Conservation (phyloP, 768 basidiomycete species). For the Coprinopsis sp. region DNA sequence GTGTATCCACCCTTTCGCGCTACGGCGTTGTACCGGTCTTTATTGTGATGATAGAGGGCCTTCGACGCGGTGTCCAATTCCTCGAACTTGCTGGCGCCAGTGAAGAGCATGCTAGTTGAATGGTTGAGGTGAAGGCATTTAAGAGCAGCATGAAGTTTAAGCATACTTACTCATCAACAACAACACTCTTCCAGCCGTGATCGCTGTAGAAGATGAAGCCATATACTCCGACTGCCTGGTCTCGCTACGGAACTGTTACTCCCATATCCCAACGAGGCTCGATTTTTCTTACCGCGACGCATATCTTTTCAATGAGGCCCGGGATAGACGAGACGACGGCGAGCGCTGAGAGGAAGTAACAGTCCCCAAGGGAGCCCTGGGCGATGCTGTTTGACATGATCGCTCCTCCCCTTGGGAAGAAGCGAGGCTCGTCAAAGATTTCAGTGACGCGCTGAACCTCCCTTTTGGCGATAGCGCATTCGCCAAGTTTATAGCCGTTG, state of each 20-base stretch:
- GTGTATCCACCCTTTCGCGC: constrained; percentile 35
- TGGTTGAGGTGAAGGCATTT: not conserved
- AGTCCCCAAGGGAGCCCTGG: constrained; percentile 49
- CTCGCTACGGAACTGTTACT: too few relatives aligned
- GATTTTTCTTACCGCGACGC: constrained; percentile 34
- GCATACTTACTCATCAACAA: constrained; percentile 50
- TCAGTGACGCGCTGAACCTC: constrained; percentile 43
- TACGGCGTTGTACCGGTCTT: constrained; percentile 31
- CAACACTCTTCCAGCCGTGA: constrained; percentile 44
- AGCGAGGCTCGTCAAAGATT: constrained; percentile 47
- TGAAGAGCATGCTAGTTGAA: constrained; percentile 39
- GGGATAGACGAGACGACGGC: constrained; percentile 41
- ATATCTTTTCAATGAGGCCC: constrained; percentile 46
- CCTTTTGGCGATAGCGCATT: too few relatives aligned
- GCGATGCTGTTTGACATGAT: constrained; percentile 39
- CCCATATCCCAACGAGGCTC: too few relatives aligned
- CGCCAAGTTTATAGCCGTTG: too few relatives aligned
- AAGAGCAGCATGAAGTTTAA: not conserved
- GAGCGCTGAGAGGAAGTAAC: constrained; percentile 51
- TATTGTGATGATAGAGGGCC: constrained; percentile 39
- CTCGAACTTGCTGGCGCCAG: constrained; percentile 39
- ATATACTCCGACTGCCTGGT: constrained; percentile 51
- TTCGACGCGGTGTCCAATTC: constrained; percentile 30
- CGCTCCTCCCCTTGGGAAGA: constrained; percentile 37
- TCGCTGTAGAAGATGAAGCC: constrained; percentile 57